These are phyloP conservation scores for Graphilbum sp. DNA, from an alignment of 2,329 filamentous ascomycete species.

Conservation along the genomic window DNA sequence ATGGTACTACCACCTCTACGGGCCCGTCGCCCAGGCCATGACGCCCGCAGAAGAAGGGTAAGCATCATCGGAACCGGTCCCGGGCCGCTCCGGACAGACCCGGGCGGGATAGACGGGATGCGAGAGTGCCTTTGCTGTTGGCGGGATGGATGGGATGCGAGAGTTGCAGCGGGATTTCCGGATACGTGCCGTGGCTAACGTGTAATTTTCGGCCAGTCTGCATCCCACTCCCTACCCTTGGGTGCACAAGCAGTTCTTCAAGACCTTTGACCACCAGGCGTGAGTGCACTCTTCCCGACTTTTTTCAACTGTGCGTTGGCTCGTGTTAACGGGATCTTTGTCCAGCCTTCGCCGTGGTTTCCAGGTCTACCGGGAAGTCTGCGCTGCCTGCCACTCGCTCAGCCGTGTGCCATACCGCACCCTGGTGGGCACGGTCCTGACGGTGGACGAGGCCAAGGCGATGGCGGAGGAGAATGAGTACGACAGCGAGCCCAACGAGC, in stretches of 20 bases:
- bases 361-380: conserved; percentile 98
- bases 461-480: conserved; percentile 98
- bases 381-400: conserved; percentile 93
- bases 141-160: too few relatives aligned
- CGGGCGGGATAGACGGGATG: neutral
- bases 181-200: conserved; percentile 15
- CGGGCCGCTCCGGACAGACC: too few relatives aligned
- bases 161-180: too few relatives aligned
- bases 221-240: conserved; percentile 87
- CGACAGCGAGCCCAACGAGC: conserved; percentile 91
- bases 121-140: too few relatives aligned
- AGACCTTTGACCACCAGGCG: conserved; percentile 95
- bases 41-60: conserved; percentile 96
- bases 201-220: conserved; percentile 41
- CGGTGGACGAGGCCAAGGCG: conserved; percentile 93
- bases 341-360: conserved; percentile 91
- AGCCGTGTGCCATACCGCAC: conserved; percentile 84
- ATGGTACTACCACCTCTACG: conserved; percentile 97
- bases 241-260: conserved; percentile 82
- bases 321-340: conserved; percentile 50
- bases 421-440: conserved; percentile 81
- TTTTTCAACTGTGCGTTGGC: too few relatives aligned
- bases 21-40: conserved; percentile 71
- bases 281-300: conserved; percentile 45
- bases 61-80: conserved; percentile 32